These are phyloP conservation scores for Phytophthora vignae DNA, from an alignment of 352 stramenopile genomes.

Conservation along the genomic window DNA sequence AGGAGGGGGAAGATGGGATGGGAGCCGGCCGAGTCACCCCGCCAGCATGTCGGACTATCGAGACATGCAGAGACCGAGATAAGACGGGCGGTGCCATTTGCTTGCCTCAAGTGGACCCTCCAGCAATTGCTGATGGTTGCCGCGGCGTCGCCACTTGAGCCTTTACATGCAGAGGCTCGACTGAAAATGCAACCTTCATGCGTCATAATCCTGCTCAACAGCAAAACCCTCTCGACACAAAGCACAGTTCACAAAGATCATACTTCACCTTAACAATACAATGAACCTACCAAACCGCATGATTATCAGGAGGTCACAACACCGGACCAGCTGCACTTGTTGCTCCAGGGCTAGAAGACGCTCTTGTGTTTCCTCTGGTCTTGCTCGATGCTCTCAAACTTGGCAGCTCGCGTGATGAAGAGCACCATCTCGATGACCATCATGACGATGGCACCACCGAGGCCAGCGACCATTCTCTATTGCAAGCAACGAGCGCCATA, in stretches of 20 bases:
- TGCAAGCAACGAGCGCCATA: slow-evolving; percentile 3
- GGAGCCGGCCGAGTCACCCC: slow-evolving; percentile 4
- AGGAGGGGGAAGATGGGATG: slow-evolving; percentile 23
- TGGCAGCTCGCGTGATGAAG: slow-evolving; percentile 80
- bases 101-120: slow-evolving; percentile 9
- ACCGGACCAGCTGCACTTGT: neutral
- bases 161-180: slow-evolving; percentile 42
- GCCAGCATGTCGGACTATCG: slow-evolving; percentile 2
- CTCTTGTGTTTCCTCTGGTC: slow-evolving; percentile 47
- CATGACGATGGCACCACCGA: slow-evolving; percentile 82
- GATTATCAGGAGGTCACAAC: neutral
- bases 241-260: neutral
- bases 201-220: neutral
- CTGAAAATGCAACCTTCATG: slow-evolving; percentile 2
- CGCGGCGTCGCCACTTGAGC: slow-evolving; percentile 6
- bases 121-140: slow-evolving; percentile 7
- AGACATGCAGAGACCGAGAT: slow-evolving; percentile 11
- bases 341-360: slow-evolving; percentile 37
- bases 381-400: slow-evolving; percentile 69
- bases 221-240: neutral
- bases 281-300: neutral
- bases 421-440: slow-evolving; percentile 91
- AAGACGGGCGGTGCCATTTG: slow-evolving; percentile 15
- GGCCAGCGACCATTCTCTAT: slow-evolving; percentile 70
- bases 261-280: neutral